phyloP scores from a whole-genome alignment of 768 basidiomycete species.

The Psilocybe tampanensis region DNA sequence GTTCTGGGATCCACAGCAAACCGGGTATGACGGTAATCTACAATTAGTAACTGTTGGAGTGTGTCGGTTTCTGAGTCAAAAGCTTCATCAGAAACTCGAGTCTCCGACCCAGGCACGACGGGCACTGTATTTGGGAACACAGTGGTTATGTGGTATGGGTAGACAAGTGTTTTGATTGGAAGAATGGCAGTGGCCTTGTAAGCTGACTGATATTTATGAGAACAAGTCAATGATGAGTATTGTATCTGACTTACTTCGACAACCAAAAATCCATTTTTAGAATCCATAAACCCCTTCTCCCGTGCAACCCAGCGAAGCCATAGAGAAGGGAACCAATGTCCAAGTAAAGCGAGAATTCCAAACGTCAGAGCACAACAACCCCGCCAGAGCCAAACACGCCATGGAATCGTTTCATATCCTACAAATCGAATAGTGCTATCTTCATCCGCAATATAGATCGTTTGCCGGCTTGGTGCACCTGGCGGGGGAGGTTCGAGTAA shows the following conservation, averaged over 20 bases:
- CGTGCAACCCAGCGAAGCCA: conserved; percentile 89
- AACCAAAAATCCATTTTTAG: conserved; percentile 74
- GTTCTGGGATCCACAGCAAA: conserved; percentile 86
- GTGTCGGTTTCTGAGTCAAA: conserved; percentile 33
- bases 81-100: conserved; percentile 30
- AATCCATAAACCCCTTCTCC: conserved; percentile 81
- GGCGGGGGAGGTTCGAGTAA: conserved; percentile 70
- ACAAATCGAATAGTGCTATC: conserved; percentile 86
- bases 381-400: conserved; percentile 73
- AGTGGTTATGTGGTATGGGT: conserved; percentile 79
- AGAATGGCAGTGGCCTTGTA: conserved; percentile 82
- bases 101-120: conserved; percentile 29
- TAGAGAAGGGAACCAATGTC: conserved; percentile 90
- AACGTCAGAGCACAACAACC: conserved; percentile 64
- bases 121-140: conserved; percentile 60
- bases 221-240: not conserved
- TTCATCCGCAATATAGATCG: conserved; percentile 85
- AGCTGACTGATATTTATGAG: conserved; percentile 60
- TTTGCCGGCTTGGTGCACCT: conserved; percentile 86
- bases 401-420: conserved; percentile 72
- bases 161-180: conserved; percentile 64
- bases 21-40: conserved; percentile 92
- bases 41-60: conserved; percentile 58
- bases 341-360: conserved; percentile 78
- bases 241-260: conserved; percentile 71